These are phyloP conservation scores for Limonomyces culmigenus DNA, from an alignment of 1,284 basidiomycete species.

Conservation along the genomic window DNA sequence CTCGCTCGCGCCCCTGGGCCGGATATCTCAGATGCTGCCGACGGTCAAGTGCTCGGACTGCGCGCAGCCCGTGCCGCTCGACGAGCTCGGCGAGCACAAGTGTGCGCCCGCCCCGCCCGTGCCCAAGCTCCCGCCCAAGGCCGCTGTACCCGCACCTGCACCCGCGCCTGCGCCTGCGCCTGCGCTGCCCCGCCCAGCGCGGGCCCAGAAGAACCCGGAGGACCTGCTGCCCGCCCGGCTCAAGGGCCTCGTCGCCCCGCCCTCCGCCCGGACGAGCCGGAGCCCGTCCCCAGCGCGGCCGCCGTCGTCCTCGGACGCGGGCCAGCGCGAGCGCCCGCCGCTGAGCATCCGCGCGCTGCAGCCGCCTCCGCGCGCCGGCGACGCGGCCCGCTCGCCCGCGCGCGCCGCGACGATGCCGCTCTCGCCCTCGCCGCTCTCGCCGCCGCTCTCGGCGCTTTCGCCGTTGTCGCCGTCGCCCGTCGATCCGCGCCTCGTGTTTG, in stretches of 20 bases:
- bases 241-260: too few species aligned
- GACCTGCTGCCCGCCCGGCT: constrained; percentile 10
- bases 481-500: too few species aligned
- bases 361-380: not conserved
- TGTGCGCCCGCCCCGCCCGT: constrained; percentile 33
- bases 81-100: constrained; percentile 56
- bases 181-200: constrained; percentile 10
- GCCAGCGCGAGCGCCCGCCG: constrained; percentile 7
- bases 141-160: too few species aligned
- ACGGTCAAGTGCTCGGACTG: constrained; percentile 74
- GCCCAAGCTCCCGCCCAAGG: constrained; percentile 17
- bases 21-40: constrained; percentile 65
- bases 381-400: not conserved
- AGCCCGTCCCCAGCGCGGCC: constrained; percentile 6
- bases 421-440: constrained; percentile 6
- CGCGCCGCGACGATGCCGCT: constrained; percentile 6
- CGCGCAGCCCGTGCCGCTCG: constrained; percentile 45
- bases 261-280: not conserved
- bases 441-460: constrained; percentile 15
- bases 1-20: constrained; percentile 13
- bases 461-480: not conserved
- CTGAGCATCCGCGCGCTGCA: constrained; percentile 5
- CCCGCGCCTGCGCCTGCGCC: constrained; percentile 17
- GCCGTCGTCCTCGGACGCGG: not conserved
- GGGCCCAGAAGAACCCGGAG: not conserved